Evolutionary conservation across 2,329 filamentous ascomycete species (phyloP).

Genomic region (Aureobasidium lini): DNA sequence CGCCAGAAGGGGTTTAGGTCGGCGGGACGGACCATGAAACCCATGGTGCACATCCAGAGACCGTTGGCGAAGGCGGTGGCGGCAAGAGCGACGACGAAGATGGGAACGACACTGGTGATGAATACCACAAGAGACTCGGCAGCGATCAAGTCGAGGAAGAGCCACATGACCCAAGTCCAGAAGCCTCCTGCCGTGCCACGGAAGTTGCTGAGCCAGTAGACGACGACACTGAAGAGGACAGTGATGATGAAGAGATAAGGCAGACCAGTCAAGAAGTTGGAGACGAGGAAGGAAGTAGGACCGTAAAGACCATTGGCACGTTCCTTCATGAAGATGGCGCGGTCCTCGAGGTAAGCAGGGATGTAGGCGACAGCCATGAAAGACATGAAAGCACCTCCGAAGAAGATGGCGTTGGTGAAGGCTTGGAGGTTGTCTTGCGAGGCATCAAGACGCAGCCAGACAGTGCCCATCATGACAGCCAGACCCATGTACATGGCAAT

Average conservation of each 20-base stretch:
- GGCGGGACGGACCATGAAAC: slow-evolving; percentile 67
- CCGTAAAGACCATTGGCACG: slow-evolving; percentile 75
- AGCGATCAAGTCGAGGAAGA: slow-evolving; percentile 76
- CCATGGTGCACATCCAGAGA: slow-evolving; percentile 80
- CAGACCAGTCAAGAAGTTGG: slow-evolving; percentile 76
- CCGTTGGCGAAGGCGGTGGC: slow-evolving; percentile 80
- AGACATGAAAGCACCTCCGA: slow-evolving; percentile 45
- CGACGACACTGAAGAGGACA: slow-evolving; percentile 64
- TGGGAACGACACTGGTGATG: slow-evolving; percentile 63
- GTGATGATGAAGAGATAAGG: slow-evolving; percentile 73
- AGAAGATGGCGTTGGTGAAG: slow-evolving; percentile 70
- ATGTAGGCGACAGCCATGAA: slow-evolving; percentile 67
- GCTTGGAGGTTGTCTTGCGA: slow-evolving; percentile 68
- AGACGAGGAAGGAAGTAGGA: slow-evolving; percentile 61
- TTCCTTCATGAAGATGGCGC: slow-evolving; percentile 65
- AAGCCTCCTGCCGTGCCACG: slow-evolving; percentile 58
- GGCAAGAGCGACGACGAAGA: slow-evolving; percentile 73
- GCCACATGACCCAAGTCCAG: slow-evolving; percentile 73
- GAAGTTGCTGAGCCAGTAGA: slow-evolving; percentile 77
- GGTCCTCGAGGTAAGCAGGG: slow-evolving; percentile 74
- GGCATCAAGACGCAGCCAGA: slow-evolving; percentile 67
- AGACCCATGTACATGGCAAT: slow-evolving; percentile 75
- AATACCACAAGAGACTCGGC: slow-evolving; percentile 78
- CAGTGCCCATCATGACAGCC: slow-evolving; percentile 81
- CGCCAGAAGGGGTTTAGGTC: slow-evolving; percentile 77